phyloP scores from a whole-genome alignment of 176 grass and related monocot genomes.

The Tillandsia fasciculata region DNA sequence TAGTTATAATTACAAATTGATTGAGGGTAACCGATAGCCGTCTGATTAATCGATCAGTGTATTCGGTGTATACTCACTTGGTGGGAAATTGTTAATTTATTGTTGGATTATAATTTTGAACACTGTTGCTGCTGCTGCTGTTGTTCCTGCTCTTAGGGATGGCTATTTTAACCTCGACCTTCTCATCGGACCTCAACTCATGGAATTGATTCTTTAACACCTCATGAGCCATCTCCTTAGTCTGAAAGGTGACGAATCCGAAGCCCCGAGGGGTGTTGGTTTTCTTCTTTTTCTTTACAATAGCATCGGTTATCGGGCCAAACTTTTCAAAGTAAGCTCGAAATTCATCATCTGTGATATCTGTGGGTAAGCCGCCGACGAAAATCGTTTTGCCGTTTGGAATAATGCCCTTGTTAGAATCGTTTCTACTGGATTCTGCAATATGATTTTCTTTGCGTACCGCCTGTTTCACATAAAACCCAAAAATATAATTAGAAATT shows the following conservation, averaged over 20 bases:
- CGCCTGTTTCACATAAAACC: slow-evolving; percentile 18
- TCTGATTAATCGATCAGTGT: no score
- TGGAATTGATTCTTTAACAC: slow-evolving; percentile 10
- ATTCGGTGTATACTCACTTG: no score
- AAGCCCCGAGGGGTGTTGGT: slow-evolving; percentile 13
- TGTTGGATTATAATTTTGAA: no score
- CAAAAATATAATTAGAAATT: neutral
- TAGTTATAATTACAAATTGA: no score
- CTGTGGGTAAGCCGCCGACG: slow-evolving; percentile 15
- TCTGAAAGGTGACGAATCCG: slow-evolving; percentile 16
- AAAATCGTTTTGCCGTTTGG: slow-evolving; percentile 25
- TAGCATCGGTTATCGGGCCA: slow-evolving; percentile 4
- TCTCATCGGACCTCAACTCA: neutral
- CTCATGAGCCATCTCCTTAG: neutral
- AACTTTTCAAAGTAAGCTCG: slow-evolving; percentile 18
- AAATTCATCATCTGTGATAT: slow-evolving; percentile 7
- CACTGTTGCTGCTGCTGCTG: no score
- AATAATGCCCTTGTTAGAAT: neutral
- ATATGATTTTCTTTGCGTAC: neutral
- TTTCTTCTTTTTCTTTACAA: slow-evolving; percentile 15
- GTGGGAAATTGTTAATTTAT: no score
- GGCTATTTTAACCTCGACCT: slow-evolving; percentile 19
- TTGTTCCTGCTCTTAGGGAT: neutral
- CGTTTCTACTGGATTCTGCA: no score
- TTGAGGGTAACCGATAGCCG: no score